Conservation (phyloP, 2,329 filamentous ascomycete genomes). For the Claviceps quebecensis region DNA sequence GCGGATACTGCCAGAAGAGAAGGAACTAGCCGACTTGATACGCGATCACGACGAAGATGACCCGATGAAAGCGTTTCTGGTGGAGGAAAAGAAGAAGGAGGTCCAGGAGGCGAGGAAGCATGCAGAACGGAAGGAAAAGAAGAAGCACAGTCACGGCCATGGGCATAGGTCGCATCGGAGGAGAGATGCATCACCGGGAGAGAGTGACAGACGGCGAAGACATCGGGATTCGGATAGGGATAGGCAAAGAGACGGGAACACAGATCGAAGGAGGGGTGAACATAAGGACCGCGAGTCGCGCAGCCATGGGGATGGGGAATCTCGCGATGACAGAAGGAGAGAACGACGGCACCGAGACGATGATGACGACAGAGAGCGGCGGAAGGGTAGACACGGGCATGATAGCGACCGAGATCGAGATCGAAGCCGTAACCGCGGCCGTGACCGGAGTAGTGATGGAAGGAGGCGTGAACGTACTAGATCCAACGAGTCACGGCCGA, state of each 20-base stretch:
- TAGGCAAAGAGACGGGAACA: slow-evolving; percentile 7
- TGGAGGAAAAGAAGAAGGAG: slow-evolving; percentile 85
- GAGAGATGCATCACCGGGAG: slow-evolving; percentile 22
- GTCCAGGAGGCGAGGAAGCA: slow-evolving; percentile 52
- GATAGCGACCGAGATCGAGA: slow-evolving; percentile 15
- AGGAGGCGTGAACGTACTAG: slow-evolving; percentile 15
- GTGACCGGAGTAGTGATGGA: slow-evolving; percentile 12
- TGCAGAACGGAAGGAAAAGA: slow-evolving; percentile 33
- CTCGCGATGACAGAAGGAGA: slow-evolving; percentile 13
- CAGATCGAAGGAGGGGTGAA: slow-evolving; percentile 8
- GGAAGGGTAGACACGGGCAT: slow-evolving; percentile 1
- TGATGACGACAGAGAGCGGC: slow-evolving; percentile 9
- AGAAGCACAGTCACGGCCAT: slow-evolving; percentile 32
- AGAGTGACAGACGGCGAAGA: slow-evolving; percentile 13
- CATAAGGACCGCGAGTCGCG: slow-evolving; percentile 7
- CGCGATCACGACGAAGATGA: slow-evolving; percentile 84
- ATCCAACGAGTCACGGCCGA: slow-evolving; percentile 14
- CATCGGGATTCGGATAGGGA: slow-evolving; percentile 7
- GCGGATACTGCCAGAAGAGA: slow-evolving; percentile 66
- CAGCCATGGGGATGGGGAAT: background rate
- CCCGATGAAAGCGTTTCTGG: slow-evolving; percentile 86
- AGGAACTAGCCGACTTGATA: slow-evolving; percentile 61
- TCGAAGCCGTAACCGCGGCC: slow-evolving; percentile 7
- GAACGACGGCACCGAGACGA: slow-evolving; percentile 13
- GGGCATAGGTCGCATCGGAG: slow-evolving; percentile 3